Conservation (phyloP, 2,329 filamentous ascomycete genomes). For the Calonectria hawksworthii region DNA sequence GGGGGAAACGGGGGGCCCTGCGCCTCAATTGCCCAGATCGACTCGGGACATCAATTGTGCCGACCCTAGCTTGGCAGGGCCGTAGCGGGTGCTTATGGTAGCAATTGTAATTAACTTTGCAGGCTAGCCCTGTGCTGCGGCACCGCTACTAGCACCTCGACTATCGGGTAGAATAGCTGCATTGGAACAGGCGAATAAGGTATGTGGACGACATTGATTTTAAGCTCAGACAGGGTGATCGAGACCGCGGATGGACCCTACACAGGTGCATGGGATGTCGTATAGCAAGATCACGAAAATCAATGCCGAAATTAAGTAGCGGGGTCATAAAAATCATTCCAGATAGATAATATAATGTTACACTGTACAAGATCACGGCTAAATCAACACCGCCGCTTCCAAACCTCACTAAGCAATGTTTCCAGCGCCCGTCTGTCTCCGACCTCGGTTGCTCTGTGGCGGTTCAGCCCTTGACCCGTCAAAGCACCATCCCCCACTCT, state of each 20-base stretch:
- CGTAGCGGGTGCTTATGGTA: background rate
- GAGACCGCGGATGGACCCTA: too few species aligned
- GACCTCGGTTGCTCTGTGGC: background rate
- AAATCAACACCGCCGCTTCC: background rate
- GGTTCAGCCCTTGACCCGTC: background rate
- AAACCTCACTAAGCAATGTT: background rate
- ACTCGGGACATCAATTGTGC: background rate
- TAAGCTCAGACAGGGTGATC: background rate
- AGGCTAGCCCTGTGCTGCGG: background rate
- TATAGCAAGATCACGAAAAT: background rate
- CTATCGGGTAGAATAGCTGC: too few species aligned
- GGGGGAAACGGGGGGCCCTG: background rate
- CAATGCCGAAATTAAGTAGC: background rate
- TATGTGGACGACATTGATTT: background rate
- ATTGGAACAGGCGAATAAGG: background rate
- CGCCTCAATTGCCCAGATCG: background rate
- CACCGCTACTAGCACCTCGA: background rate
- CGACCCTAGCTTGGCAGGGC: background rate
- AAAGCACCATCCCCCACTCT: background rate
- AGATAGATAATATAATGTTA: background rate
- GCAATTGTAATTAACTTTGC: conserved; percentile 1
- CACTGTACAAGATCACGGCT: background rate
- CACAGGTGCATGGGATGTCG: background rate
- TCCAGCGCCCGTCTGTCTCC: background rate
- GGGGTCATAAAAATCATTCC: background rate